Percentiles rank a stretch among this genome's conserved stretches.
These are phyloP conservation scores for Dovyalis caffra DNA, from an alignment of 345 rosid species.

Conservation along the genomic window DNA sequence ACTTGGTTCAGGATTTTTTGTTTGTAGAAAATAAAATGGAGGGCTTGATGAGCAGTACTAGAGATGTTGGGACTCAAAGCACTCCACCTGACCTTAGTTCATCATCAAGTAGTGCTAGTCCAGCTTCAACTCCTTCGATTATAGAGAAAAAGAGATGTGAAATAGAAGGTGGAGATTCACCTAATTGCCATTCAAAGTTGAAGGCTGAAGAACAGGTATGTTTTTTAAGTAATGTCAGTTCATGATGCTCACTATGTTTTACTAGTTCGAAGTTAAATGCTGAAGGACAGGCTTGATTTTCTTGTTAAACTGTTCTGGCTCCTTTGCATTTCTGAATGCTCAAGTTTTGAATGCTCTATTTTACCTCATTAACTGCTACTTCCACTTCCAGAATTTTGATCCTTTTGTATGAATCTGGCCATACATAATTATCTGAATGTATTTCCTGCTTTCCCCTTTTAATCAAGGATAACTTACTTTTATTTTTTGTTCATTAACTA, in stretches of 20 bases:
- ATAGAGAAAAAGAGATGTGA: conserved; percentile 49
- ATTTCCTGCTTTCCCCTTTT: too few relatives aligned
- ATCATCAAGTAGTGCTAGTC: conserved; percentile 55
- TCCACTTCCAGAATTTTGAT: not conserved
- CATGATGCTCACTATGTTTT: not conserved
- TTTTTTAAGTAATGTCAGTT: not conserved
- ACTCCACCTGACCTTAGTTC: conserved; percentile 49
- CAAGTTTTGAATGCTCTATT: not conserved
- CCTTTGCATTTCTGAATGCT: not conserved
- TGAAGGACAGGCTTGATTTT: not conserved
- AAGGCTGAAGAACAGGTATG: conserved; percentile 53
- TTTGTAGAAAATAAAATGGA: conserved; percentile 50
- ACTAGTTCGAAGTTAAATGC: not conserved
- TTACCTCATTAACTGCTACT: not conserved
- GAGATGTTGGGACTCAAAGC: conserved; percentile 92
- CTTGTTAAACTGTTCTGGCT: not conserved
- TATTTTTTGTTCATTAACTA: too few relatives aligned
- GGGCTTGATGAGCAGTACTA: conserved; percentile 44
- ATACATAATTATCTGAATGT: too few relatives aligned
- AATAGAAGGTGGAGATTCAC: conserved; percentile 49
- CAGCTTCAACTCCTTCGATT: conserved; percentile 75
- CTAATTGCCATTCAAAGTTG: conserved; percentile 33
- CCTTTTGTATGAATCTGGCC: not conserved
- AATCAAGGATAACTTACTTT: too few relatives aligned
- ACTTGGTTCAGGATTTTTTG: not conserved